Conservation (phyloP, 2,329 filamentous ascomycete genomes). For the Aspergillus sp. region DNA sequence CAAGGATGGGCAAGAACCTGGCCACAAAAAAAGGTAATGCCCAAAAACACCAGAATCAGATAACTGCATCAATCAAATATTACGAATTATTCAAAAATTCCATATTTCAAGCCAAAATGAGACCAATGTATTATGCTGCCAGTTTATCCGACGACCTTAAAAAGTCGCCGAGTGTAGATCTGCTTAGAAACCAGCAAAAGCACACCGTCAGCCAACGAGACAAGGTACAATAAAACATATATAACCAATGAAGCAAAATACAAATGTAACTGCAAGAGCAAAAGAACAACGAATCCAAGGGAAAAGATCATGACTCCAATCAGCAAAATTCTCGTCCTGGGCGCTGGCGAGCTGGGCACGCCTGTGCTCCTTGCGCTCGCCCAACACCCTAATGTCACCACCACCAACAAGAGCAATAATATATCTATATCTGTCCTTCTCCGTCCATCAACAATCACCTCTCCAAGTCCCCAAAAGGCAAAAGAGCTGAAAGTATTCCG, state of each 20-base stretch:
- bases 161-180: neutral
- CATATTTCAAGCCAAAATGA: rapidly evolving
- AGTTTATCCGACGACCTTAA: neutral
- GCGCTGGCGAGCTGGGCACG: slow-evolving; percentile 65
- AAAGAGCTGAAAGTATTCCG: slow-evolving; percentile 2
- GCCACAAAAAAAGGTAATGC: too few relatives aligned
- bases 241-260: too few relatives aligned
- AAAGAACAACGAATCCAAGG: neutral
- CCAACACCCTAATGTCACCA: slow-evolving; percentile 43
- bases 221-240: too few relatives aligned
- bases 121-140: too few relatives aligned
- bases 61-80: rapidly evolving
- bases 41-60: too few relatives aligned
- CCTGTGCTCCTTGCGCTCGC: slow-evolving; percentile 55
- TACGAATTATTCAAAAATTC: too few relatives aligned
- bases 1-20: too few relatives aligned
- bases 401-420: slow-evolving; percentile 15
- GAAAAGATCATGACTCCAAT: neutral
- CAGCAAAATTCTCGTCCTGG: slow-evolving; percentile 57
- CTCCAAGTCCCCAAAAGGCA: slow-evolving; percentile 1
- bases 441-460: slow-evolving; percentile 49
- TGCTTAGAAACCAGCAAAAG: neutral
- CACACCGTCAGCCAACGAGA: neutral
- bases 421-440: slow-evolving; percentile 53
- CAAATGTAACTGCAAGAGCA: too few relatives aligned